Base-by-base conservation (phyloP, 2,329 filamentous ascomycete genomes). In the Diaporthe batatas region DNA sequence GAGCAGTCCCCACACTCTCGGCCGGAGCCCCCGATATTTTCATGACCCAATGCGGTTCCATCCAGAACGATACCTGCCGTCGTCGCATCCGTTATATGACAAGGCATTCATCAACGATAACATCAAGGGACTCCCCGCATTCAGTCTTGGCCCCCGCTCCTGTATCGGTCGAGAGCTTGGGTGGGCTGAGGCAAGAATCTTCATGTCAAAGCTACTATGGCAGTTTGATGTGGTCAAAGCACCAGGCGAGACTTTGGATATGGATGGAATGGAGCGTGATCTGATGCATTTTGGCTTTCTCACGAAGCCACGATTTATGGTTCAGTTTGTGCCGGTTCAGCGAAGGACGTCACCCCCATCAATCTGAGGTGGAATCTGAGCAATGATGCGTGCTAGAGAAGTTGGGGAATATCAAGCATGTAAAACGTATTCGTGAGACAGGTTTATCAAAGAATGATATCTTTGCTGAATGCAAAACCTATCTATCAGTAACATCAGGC, bases 81-180 rank as follows among this genome's bases (percentile, higher is more conserved):
- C 44, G 0, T 6, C 32, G 7, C 55, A 70, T 23, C 32, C 32
- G 0, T 32, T 29, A 5, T 70, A 70, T 32, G 68, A 70, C 55
- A n/a, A 18, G 7, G 7, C 11, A 2, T 70, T 70, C 44, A 34
- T 32, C 14, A 32, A 53, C 11, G 68, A 70, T 34, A n/a, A 6
- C 7, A 18, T 18, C n/a, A 53, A 70, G 32, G 44, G 3, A 1
- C 44, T 70, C 8, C 55, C 32, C 3, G 32, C 2, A 1, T 70
- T 70, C 55, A 70, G 55, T 10, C 54, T 62, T 18, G 68, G 68
- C 2, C 55, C 68, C 2, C 55, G 53, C 7, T 55, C 44, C 32
- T 70, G 47, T 32, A 21, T 59, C 10, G 68, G 68, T 5, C 32
- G 55, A 14, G 68, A 70, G 68, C 42, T 70, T 14, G 68, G 18